Evolutionary conservation across 768 basidiomycete species (phyloP).

Genomic region (Boletus vermiculosoides): DNA sequence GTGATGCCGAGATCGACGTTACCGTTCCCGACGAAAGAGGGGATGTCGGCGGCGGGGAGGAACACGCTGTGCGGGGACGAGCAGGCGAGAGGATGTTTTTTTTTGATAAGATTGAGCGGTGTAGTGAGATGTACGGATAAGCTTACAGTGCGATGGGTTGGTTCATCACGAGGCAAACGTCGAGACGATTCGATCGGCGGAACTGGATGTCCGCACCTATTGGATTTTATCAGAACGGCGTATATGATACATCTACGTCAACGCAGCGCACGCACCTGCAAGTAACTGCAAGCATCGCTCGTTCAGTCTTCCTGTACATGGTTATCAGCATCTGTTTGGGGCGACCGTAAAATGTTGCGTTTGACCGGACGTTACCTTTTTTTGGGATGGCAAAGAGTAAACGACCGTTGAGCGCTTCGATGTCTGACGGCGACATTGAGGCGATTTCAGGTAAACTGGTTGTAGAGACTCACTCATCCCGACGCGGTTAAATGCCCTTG

Average conservation of each 20-base stretch:
- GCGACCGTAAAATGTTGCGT: not conserved
- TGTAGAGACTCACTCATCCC: constrained; percentile 25
- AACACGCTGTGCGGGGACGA: constrained; percentile 68
- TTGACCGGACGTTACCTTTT: constrained; percentile 63
- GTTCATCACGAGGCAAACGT: constrained; percentile 92
- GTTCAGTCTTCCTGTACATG: constrained; percentile 68
- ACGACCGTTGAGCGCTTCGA: constrained; percentile 80
- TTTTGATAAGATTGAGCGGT: not conserved
- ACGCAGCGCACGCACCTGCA: constrained; percentile 53
- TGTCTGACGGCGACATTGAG: constrained; percentile 39
- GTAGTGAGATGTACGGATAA: not conserved
- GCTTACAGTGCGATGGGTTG: constrained; percentile 90
- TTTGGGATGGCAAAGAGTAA: constrained; percentile 95
- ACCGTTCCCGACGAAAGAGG: constrained; percentile 97
- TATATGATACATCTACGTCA: no score
- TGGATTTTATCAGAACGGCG: not conserved
- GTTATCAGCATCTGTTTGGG: not conserved
- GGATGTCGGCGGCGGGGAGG: constrained; percentile 94
- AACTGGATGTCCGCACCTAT: constrained; percentile 95
- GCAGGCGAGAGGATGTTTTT: no score
- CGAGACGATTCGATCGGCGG: constrained; percentile 79
- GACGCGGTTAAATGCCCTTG: not conserved
- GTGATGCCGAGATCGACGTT: constrained; percentile 97
- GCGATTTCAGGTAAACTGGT: not conserved
- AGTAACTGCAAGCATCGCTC: constrained; percentile 88